A percentile compares a stretch with the other conserved stretches of the same genome.
Evolutionary conservation across 2,329 filamentous ascomycete genomes (phyloP).

Genomic region (Pezizomycotina sp.): DNA sequence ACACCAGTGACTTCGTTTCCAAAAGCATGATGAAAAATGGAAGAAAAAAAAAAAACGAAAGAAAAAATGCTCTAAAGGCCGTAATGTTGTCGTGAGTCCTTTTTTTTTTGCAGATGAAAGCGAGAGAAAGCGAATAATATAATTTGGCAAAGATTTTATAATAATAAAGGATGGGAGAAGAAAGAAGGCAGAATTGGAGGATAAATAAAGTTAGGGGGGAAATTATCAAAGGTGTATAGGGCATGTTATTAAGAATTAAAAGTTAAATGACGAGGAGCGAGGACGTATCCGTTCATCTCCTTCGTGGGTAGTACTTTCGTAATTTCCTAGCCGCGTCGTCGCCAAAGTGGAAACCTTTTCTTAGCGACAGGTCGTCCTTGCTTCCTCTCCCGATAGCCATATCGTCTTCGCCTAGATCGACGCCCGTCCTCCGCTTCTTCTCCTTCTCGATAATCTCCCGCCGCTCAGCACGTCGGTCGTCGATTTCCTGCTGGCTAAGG

Average conservation of each 20-base stretch:
- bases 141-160: constrained; percentile 15
- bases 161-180: not conserved
- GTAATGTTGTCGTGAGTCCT: constrained; percentile 11
- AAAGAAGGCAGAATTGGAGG: not conserved
- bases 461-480: constrained; percentile 55
- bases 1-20: constrained; percentile 12
- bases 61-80: constrained; percentile 7
- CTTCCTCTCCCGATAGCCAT: constrained; percentile 17
- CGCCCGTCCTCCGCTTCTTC: constrained; percentile 17
- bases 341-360: constrained; percentile 21
- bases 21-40: constrained; percentile 15
- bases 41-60: constrained; percentile 16
- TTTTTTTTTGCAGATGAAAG: constrained; percentile 7
- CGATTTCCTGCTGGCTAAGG: constrained; percentile 65
- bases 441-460: constrained; percentile 32
- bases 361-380: constrained; percentile 23
- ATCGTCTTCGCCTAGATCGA: constrained; percentile 8
- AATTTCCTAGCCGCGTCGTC: constrained; percentile 21
- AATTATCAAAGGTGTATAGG: constrained; percentile 2
- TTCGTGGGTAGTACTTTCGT: constrained; percentile 7
- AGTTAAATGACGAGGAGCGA: not conserved
- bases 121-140: constrained; percentile 10
- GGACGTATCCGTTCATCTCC: constrained; percentile 8
- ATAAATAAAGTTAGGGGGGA: not conserved
- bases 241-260: constrained; percentile 1